Evolutionary conservation across 805 yeast genomes (phyloP), one percentile per base, ranked within the genome.

Genomic region (Komagataella ulmi): DNA sequence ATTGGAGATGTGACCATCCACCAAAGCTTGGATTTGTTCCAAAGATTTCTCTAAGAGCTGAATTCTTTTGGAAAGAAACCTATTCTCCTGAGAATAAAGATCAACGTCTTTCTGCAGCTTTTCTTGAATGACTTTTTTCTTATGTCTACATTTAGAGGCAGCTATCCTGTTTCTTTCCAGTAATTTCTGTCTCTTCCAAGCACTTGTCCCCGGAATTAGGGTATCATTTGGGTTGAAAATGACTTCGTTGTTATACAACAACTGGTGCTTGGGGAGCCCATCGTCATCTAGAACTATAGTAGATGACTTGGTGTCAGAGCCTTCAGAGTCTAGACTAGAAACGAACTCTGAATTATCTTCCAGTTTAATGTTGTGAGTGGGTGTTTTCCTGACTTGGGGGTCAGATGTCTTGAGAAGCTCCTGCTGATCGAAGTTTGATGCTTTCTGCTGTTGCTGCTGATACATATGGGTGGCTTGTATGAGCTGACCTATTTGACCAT

Each of bases 161-260:
- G 99, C 99, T 7, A 93, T 80, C 53, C 99, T 75, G 65, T 93
- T 93, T 56, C 98, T 75, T 63, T 93, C 99, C 56, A 93, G 60
- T 80, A 91, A 61, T 73, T 83, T 63, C 75, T 80, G 56, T 90
- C 68, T 83, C 77, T 67, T 87, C 96, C 71, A 86, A 65, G 68
- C 86, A 52, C 77, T 77, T 17, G 73, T 78, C 52, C 83, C 83
- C 0, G 81, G 82, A 8, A 78, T 75, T 3, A 82, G 81, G 1
- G 81, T 81, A 53, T 72, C 67, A 62, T 76, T 65, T 10, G 80
- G 77, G 58, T 76, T 72, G 57, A 68, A 77, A 7, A 78, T 77
- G 18, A 77, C 74, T 60, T 78, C 79, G 58, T 77, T 75, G 57
- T 77, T 75, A 60, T 77, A 78, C 4, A 77, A 63, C n/a, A 78